Percentiles rank a stretch among this genome's conserved stretches.
Conservation (phyloP, 2,329 filamentous ascomycete species). For the Periglandula ipomoeae region DNA sequence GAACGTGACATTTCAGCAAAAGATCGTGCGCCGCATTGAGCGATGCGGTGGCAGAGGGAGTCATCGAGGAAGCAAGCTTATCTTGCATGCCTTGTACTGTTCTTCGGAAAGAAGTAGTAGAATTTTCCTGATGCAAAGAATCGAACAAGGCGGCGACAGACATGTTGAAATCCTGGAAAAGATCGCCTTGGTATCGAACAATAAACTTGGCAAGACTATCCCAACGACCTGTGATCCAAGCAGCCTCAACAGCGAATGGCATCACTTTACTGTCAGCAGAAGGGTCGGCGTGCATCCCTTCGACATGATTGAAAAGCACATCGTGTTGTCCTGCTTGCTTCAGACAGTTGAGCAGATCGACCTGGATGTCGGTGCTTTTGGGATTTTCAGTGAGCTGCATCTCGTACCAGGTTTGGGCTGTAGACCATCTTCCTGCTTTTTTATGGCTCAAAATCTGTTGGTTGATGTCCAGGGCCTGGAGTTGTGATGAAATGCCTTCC, state of each 20-base stretch:
- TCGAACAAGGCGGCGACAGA: conserved; percentile 54
- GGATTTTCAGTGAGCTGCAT: conserved; percentile 75
- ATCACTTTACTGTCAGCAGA: conserved; percentile 54
- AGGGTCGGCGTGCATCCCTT: conserved; percentile 55
- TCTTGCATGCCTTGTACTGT: conserved; percentile 57
- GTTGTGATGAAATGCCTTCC: conserved; percentile 82
- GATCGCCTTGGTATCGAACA: conserved; percentile 39
- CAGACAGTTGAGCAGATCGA: conserved; percentile 77
- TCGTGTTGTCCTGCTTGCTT: conserved; percentile 95
- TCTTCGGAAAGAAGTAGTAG: conserved; percentile 43
- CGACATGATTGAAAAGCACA: conserved; percentile 76
- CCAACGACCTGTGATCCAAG: conserved; percentile 85
- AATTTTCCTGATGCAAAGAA: conserved; percentile 48
- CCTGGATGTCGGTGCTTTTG: conserved; percentile 65
- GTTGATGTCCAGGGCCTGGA: conserved; percentile 80
- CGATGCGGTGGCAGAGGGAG: conserved; percentile 67
- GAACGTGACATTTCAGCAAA: conserved; percentile 77
- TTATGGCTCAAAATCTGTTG: conserved; percentile 89
- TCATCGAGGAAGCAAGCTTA: conserved; percentile 64
- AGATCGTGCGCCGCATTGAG: conserved; percentile 75
- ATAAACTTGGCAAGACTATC: conserved; percentile 62
- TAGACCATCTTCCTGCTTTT: conserved; percentile 87
- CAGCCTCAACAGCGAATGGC: conserved; percentile 81
- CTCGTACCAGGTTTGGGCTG: conserved; percentile 97
- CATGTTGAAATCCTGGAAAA: conserved; percentile 64